Evolutionary conservation across 108 stramenopile species (phyloP).

Genomic region (Nitzschia sp.): DNA sequence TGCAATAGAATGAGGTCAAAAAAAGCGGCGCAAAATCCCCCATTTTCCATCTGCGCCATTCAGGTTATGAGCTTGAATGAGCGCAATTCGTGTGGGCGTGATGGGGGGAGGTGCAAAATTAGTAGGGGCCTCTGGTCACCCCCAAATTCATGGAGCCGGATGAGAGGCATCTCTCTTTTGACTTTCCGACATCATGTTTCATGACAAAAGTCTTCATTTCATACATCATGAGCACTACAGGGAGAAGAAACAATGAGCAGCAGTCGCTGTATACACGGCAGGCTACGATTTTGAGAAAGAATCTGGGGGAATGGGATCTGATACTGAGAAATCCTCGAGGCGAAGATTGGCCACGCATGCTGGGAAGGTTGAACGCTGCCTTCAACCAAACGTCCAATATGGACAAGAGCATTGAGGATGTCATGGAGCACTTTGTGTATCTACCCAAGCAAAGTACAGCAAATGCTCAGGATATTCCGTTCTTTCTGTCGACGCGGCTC

Average conservation of each 20-base stretch:
- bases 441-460: constrained; percentile 71
- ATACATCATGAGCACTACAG: constrained; percentile 2
- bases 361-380: constrained; percentile 85
- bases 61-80: too few species aligned
- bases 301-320: constrained; percentile 78
- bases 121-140: too few species aligned
- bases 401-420: constrained; percentile 78
- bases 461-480: constrained; percentile 86
- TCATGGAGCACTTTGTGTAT: constrained; percentile 83
- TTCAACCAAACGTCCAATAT: constrained; percentile 74
- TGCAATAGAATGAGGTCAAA: too few species aligned
- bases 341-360: constrained; percentile 87
- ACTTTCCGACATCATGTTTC: too few species aligned
- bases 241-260: constrained; percentile 26
- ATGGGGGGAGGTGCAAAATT: too few species aligned
- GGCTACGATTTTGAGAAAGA: constrained; percentile 76
- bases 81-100: too few species aligned
- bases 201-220: too few species aligned
- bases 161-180: too few species aligned
- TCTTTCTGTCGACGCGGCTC: constrained; percentile 79
- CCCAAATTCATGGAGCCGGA: too few species aligned
- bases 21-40: too few species aligned
- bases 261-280: constrained; percentile 69
- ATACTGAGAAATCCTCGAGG: constrained; percentile 63
- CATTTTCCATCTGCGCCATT: too few species aligned